Conservation (phyloP, 108 stramenopile genomes). For the Parietichytrium sp. region DNA sequence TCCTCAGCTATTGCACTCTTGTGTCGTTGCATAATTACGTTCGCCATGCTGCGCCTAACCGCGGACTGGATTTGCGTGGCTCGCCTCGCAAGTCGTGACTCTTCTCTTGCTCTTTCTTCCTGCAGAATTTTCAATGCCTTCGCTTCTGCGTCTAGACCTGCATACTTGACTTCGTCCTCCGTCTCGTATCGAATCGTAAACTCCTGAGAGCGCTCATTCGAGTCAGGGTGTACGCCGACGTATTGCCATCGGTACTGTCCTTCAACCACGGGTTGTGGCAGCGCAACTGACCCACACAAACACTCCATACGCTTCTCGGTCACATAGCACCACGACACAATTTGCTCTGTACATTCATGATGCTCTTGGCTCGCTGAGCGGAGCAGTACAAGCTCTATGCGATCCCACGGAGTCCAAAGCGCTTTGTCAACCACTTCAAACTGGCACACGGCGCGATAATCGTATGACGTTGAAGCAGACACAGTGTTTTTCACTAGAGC, state of each 20-base stretch:
- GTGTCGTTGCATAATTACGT: no score
- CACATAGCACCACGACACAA: background rate
- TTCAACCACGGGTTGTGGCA: background rate
- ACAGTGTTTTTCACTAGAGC: no score
- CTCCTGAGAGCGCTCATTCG: background rate
- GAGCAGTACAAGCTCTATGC: background rate
- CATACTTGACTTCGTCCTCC: no score
- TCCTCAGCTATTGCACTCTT: background rate
- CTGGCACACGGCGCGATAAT: background rate
- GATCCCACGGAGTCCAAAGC: conserved; percentile 28
- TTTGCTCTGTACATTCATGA: background rate
- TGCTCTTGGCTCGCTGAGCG: no score
- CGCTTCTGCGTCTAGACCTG: no score
- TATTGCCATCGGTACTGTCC: background rate
- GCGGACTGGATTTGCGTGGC: no score
- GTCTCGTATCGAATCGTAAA: background rate
- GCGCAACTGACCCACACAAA: background rate
- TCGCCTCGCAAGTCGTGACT: no score
- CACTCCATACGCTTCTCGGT: background rate
- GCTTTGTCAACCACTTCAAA: background rate
- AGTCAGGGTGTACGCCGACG: background rate
- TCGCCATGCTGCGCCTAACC: no score
- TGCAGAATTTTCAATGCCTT: no score
- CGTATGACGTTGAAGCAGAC: no score
- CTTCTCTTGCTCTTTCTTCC: no score